Evolutionary conservation across 345 rosid species (phyloP).

Genomic region (Moricandia arvensis): DNA sequence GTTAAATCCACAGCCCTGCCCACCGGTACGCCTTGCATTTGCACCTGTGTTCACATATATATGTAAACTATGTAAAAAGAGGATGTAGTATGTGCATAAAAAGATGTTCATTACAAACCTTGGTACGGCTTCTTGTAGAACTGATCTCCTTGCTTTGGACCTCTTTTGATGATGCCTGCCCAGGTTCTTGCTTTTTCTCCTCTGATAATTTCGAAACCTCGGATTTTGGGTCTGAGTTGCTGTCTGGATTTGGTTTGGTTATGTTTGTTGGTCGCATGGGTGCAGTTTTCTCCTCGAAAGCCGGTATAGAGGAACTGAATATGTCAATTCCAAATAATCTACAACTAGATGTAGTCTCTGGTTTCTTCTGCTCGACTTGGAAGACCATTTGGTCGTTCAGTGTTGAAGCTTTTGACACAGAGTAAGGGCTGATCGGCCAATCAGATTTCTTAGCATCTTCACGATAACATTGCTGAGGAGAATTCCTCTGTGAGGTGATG

Average conservation of each 20-base stretch:
- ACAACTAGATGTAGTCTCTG: slow-evolving; percentile 46
- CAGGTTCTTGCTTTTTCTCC: slow-evolving; percentile 55
- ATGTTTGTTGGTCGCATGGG: slow-evolving; percentile 33
- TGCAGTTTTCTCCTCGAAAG: slow-evolving; percentile 43
- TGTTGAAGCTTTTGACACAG: slow-evolving; percentile 38
- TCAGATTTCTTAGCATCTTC: slow-evolving; percentile 45
- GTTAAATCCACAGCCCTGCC: slow-evolving; percentile 92
- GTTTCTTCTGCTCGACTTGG: slow-evolving; percentile 47
- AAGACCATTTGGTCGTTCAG: slow-evolving; percentile 42
- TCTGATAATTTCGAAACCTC: slow-evolving; percentile 47
- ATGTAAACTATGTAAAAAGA: background rate
- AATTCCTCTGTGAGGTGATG: slow-evolving; percentile 37
- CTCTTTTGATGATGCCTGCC: slow-evolving; percentile 55
- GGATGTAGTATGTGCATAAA: background rate
- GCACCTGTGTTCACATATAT: slow-evolving; percentile 56
- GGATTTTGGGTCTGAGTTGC: slow-evolving; percentile 56
- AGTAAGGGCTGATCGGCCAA: slow-evolving; percentile 41
- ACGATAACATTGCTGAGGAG: slow-evolving; percentile 47
- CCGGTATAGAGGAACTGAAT: slow-evolving; percentile 41
- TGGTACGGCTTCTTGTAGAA: slow-evolving; percentile 57
- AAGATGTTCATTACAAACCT: slow-evolving; percentile 48
- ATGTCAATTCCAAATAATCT: slow-evolving; percentile 81
- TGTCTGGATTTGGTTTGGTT: slow-evolving; percentile 42
- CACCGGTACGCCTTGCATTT: slow-evolving; percentile 86
- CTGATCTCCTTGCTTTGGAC: slow-evolving; percentile 56